Conservation (phyloP, 768 basidiomycete species). For the Pleurotus cornucopiae region DNA sequence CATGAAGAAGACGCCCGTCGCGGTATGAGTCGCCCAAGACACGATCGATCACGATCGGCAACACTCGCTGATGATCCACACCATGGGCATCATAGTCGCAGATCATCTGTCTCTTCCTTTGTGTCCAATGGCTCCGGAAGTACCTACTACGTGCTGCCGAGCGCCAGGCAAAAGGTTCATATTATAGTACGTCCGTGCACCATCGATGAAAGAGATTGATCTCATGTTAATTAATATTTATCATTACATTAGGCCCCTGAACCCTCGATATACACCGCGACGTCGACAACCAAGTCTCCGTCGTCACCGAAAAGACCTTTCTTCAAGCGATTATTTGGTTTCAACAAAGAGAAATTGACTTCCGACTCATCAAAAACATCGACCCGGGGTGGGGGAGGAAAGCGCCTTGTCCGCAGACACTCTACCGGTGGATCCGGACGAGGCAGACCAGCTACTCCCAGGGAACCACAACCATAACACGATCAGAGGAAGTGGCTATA, state of each 20-base stretch:
- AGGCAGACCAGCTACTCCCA: neutral
- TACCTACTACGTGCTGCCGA: constrained; percentile 73
- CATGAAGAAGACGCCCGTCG: constrained; percentile 32
- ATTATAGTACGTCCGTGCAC: constrained; percentile 53
- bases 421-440: constrained; percentile 33
- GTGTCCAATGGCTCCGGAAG: constrained; percentile 56
- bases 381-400: constrained; percentile 22
- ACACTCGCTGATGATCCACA: constrained; percentile 11
- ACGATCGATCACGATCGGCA: constrained; percentile 22
- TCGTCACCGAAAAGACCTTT: constrained; percentile 58
- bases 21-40: constrained; percentile 20
- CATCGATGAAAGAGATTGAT: constrained; percentile 10
- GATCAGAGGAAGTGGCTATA: neutral
- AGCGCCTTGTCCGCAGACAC: constrained; percentile 45
- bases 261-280: constrained; percentile 52
- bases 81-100: constrained; percentile 17
- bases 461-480: neutral
- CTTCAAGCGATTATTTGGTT: constrained; percentile 56
- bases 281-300: constrained; percentile 56
- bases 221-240: constrained; percentile 19
- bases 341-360: constrained; percentile 40
- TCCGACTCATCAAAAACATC: constrained; percentile 34
- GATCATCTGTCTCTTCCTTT: constrained; percentile 34
- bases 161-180: constrained; percentile 70
- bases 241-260: constrained; percentile 34